Evolutionary conservation across 345 rosid species (phyloP).

Genomic region (Brassica incana): DNA sequence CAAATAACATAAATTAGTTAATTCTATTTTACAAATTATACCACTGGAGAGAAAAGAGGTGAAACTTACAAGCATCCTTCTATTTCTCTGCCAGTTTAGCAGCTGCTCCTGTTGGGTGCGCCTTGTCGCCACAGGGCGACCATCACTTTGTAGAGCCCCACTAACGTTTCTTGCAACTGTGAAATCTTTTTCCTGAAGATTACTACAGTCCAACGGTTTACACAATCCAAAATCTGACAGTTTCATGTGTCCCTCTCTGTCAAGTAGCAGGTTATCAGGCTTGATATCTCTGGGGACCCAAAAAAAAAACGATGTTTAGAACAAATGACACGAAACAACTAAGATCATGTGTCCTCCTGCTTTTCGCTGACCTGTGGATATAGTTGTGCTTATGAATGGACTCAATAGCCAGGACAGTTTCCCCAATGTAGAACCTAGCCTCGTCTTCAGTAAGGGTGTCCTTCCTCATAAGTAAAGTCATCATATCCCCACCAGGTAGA

Average conservation of each 20-base stretch:
- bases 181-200: slow-evolving; percentile 92
- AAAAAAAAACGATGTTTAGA: background rate
- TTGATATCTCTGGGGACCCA: slow-evolving; percentile 71
- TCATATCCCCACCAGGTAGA: slow-evolving; percentile 99
- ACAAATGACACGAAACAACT: background rate
- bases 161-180: slow-evolving; percentile 57
- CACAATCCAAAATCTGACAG: slow-evolving; percentile 97
- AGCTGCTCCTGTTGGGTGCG: slow-evolving; percentile 92
- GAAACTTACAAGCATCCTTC: slow-evolving; percentile 87
- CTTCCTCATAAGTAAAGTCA: slow-evolving; percentile 97
- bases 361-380: slow-evolving; percentile 75
- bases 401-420: slow-evolving; percentile 94
- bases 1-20: slow-evolving; percentile 31
- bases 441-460: slow-evolving; percentile 92
- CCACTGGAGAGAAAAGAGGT: slow-evolving; percentile 15
- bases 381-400: slow-evolving; percentile 96
- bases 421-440: slow-evolving; percentile 94
- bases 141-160: slow-evolving; percentile 77
- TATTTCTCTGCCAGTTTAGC: slow-evolving; percentile 92
- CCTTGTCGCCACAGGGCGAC: slow-evolving; percentile 70
- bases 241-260: slow-evolving; percentile 92
- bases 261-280: slow-evolving; percentile 95
- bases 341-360: background rate
- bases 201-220: slow-evolving; percentile 95
- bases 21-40: background rate